These are phyloP conservation scores for Suhomyces taliae DNA, from an alignment of 1,139 yeast genomes.

Conservation along the genomic window DNA sequence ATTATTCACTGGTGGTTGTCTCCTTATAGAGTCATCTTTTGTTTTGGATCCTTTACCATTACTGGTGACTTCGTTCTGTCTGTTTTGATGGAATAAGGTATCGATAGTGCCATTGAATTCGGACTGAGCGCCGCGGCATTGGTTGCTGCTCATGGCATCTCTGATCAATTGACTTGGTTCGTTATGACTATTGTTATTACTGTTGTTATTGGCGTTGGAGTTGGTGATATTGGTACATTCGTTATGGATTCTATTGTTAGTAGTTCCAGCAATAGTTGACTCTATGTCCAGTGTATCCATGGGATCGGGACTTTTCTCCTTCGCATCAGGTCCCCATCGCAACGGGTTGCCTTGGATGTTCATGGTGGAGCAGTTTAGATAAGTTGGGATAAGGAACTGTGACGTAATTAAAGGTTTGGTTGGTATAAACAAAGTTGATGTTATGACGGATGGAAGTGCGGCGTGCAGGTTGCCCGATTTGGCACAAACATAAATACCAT, in stretches of 20 bases:
- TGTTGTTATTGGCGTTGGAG: not conserved
- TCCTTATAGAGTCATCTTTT: too few relatives aligned
- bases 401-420: not conserved
- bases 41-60: too few relatives aligned
- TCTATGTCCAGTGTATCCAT: constrained; percentile 14
- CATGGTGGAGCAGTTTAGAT: not conserved
- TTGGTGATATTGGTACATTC: not conserved
- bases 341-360: not conserved
- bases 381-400: not conserved
- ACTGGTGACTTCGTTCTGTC: too few relatives aligned
- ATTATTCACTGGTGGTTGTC: not conserved
- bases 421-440: not conserved
- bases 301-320: not conserved
- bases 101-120: too few relatives aligned
- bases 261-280: constrained; percentile 9
- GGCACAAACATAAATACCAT: not conserved
- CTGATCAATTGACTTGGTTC: too few relatives aligned
- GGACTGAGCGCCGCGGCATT: too few relatives aligned
- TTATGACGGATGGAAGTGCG: not conserved
- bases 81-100: too few relatives aligned
- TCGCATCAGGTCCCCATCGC: constrained; percentile 1
- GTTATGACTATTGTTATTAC: too few relatives aligned
- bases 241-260: not conserved
- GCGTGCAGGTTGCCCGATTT: constrained; percentile 1
- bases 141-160: too few relatives aligned